Evolutionary conservation across 2,329 filamentous ascomycete genomes (phyloP).

Genomic region (Pyricularia sp.): DNA sequence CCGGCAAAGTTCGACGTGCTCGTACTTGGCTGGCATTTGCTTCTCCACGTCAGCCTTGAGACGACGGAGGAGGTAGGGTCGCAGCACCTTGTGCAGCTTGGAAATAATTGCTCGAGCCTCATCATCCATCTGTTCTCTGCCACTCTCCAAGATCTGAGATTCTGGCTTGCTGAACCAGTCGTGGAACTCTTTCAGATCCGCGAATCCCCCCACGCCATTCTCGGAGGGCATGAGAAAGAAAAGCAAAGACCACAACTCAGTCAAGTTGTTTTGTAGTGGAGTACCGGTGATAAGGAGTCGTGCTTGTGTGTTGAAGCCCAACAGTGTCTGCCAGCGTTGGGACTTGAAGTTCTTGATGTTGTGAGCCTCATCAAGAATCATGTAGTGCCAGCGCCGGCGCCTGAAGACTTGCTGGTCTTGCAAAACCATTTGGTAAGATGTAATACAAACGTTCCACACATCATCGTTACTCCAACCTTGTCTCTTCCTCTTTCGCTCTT

Average conservation of each 20-base stretch:
- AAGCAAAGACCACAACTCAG: constrained; percentile 89
- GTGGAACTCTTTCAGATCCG: constrained; percentile 89
- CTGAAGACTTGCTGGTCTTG: constrained; percentile 93
- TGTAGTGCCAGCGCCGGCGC: constrained; percentile 87
- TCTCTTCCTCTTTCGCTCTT: constrained; percentile 83
- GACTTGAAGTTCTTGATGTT: constrained; percentile 99
- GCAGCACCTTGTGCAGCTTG: constrained; percentile 85
- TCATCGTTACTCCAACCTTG: constrained; percentile 89
- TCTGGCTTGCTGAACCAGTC: constrained; percentile 93
- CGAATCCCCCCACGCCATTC: constrained; percentile 77
- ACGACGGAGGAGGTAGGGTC: constrained; percentile 80
- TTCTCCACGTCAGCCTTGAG: constrained; percentile 97
- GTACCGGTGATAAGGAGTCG: constrained; percentile 85
- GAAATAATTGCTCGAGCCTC: constrained; percentile 84
- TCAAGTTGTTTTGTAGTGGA: constrained; percentile 90
- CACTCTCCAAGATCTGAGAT: constrained; percentile 90
- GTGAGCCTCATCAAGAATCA: constrained; percentile 95
- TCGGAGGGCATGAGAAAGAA: constrained; percentile 95
- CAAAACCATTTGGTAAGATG: constrained; percentile 90
- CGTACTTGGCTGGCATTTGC: constrained; percentile 96
- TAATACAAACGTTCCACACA: constrained; percentile 94
- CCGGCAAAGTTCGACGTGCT: constrained; percentile 91
- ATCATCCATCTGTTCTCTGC: constrained; percentile 84
- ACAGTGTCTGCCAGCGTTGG: constrained; percentile 86
- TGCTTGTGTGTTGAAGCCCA: constrained; percentile 84